Percentiles rank a stretch among this genome's conserved stretches.
phyloP scores from a whole-genome alignment of 495 filamentous ascomycete genomes.

The Clohesyomyces aquaticus region DNA sequence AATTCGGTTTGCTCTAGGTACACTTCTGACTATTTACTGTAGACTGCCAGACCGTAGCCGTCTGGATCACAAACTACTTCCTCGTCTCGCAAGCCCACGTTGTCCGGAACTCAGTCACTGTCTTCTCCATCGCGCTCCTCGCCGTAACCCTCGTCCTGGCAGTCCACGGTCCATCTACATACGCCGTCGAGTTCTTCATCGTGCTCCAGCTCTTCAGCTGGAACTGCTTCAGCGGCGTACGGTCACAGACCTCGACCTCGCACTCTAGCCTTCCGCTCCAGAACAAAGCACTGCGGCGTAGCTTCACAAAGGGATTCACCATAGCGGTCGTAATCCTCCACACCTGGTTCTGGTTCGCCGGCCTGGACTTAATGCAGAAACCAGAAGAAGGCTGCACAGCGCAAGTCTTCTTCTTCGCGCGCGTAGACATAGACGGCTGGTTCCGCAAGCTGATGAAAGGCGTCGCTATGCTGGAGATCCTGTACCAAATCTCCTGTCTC shows the following conservation, averaged over 20 bases:
- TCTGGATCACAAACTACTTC: slow-evolving; percentile 45
- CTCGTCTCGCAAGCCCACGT: slow-evolving; percentile 21
- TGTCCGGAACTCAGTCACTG: slow-evolving; percentile 38
- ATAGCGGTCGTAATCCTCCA: not conserved
- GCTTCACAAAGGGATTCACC: not conserved
- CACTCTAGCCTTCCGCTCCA: slow-evolving; percentile 21
- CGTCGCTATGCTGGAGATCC: not conserved
- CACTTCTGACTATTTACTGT: not conserved
- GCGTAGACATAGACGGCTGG: slow-evolving; percentile 6
- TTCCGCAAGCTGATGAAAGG: not conserved
- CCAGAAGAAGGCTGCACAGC: not conserved
- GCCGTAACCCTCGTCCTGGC: slow-evolving; percentile 41
- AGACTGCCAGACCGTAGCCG: slow-evolving; percentile 25
- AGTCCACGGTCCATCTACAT: slow-evolving; percentile 14
- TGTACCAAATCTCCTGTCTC: not conserved
- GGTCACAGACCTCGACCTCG: slow-evolving; percentile 16
- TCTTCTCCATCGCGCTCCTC: slow-evolving; percentile 40
- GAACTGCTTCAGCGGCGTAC: slow-evolving; percentile 26
- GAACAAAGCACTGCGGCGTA: not conserved
- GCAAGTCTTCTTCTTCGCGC: not conserved
- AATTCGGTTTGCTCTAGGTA: not conserved
- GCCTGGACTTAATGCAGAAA: not conserved
- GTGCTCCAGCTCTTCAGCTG: slow-evolving; percentile 37
- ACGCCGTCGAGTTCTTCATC: slow-evolving; percentile 41
- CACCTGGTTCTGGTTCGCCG: slow-evolving; percentile 9